Conservation (phyloP, 129 eudicot genomes). For the Pseudognaphalium luteoalbum region DNA sequence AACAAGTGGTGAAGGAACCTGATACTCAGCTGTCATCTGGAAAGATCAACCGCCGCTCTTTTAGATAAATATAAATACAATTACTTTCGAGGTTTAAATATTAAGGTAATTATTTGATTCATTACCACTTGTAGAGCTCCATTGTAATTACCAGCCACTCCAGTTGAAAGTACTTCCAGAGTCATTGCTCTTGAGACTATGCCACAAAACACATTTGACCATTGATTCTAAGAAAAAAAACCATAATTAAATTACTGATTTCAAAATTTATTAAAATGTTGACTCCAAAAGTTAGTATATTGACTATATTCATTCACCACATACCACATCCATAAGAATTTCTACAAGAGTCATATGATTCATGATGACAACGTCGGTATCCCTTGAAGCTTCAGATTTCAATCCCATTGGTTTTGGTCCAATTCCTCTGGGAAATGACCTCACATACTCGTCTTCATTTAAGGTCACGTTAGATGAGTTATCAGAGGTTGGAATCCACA, state of each 20-base stretch:
- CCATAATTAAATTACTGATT: not conserved
- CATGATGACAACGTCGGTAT: conserved; percentile 89
- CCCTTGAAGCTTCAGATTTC: conserved; percentile 84
- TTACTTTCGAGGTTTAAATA: not conserved
- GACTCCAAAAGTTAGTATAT: not conserved
- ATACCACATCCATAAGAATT: conserved; percentile 96
- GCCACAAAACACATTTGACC: conserved; percentile 82
- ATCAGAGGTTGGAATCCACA: conserved; percentile 73
- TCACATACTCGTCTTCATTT: conserved; percentile 73
- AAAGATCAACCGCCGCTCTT: not conserved
- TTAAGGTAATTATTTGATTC: not conserved
- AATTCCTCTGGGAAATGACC: conserved; percentile 77
- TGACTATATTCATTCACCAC: not conserved
- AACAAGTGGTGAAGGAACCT: conserved; percentile 93
- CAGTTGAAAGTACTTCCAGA: conserved; percentile 83
- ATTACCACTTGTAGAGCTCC: conserved; percentile 99
- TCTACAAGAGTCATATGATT: conserved; percentile 84
- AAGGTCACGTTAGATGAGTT: conserved; percentile 46
- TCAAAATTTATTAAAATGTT: not conserved
- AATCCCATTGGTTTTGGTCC: conserved; percentile 82
- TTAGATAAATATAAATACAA: conserved; percentile 12
- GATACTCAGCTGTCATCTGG: conserved; percentile 98
- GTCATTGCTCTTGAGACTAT: conserved; percentile 94
- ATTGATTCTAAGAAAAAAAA: conserved; percentile 54
- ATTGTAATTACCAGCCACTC: conserved; percentile 90